phyloP scores from a whole-genome alignment of 2,329 filamentous ascomycete species.

The Penicillium capsulatum region DNA sequence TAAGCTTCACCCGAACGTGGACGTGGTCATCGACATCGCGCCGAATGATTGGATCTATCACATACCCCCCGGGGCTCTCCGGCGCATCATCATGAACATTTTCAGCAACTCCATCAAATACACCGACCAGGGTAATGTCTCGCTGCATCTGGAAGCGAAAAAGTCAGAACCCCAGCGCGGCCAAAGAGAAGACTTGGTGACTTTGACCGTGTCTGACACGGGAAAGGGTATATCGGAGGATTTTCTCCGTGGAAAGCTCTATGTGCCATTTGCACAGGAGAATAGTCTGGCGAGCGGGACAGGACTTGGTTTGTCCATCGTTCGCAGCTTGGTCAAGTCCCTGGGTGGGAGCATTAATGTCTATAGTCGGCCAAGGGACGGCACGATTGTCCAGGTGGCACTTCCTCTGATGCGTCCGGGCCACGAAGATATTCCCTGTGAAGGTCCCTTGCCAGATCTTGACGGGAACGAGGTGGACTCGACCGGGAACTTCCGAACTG shows the following conservation, averaged over 20 bases:
- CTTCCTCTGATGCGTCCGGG: conserved; percentile 8
- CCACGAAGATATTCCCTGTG: conserved; percentile 1
- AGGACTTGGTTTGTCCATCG: conserved; percentile 60
- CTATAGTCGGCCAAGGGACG: conserved; percentile 44
- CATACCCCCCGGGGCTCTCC: conserved; percentile 44
- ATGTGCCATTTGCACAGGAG: conserved; percentile 60
- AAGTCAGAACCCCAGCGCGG: conserved; percentile 25
- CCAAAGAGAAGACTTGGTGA: conserved; percentile 10
- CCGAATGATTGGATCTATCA: conserved; percentile 41
- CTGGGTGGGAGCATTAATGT: conserved; percentile 55
- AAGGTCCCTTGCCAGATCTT: no score
- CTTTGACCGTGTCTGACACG: conserved; percentile 54
- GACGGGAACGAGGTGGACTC: conserved; percentile 11
- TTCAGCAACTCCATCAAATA: conserved; percentile 49
- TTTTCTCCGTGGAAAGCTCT: conserved; percentile 56
- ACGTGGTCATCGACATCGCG: conserved; percentile 42
- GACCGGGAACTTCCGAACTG: conserved; percentile 18
- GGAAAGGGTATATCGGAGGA: conserved; percentile 59
- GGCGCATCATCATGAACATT: conserved; percentile 46
- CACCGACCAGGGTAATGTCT: conserved; percentile 38
- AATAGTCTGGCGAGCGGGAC: conserved; percentile 54
- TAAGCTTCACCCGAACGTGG: conserved; percentile 22
- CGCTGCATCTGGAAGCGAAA: conserved; percentile 20
- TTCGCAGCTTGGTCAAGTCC: conserved; percentile 53
- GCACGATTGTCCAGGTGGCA: conserved; percentile 47